Percentiles rank a stretch among this genome's conserved stretches.
Evolutionary conservation across 148 eudicot species (phyloP).

Genomic region (Cornus kousa): DNA sequence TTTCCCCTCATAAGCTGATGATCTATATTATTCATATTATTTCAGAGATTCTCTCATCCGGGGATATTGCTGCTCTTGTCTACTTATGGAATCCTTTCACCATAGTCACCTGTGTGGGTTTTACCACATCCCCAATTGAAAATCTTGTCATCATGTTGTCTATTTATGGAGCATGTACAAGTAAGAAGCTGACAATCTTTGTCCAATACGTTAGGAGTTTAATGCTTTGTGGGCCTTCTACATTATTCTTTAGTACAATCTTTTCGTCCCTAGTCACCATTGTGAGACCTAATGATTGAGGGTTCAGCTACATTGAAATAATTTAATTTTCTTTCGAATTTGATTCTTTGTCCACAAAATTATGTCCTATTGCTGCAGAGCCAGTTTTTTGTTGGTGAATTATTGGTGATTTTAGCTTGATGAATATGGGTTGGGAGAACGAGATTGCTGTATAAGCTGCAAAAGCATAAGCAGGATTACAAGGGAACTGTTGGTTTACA

Average conservation of each 20-base stretch:
- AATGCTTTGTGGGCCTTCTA: not conserved
- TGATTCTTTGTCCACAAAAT: not conserved
- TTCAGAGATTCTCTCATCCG: conserved; percentile 61
- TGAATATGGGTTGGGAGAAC: not conserved
- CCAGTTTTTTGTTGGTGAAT: not conserved
- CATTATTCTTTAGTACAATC: not conserved
- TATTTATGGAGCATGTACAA: conserved; percentile 80
- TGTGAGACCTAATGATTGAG: not conserved
- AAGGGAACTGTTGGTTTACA: not conserved
- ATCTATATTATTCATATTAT: conserved; percentile 8
- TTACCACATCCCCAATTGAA: conserved; percentile 79
- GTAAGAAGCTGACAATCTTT: conserved; percentile 47
- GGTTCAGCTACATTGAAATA: not conserved
- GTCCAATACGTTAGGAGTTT: not conserved
- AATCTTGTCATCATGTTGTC: conserved; percentile 70
- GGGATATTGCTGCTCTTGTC: conserved; percentile 87
- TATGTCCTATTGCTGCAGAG: not conserved
- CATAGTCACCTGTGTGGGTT: conserved; percentile 77
- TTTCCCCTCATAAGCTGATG: conserved; percentile 22
- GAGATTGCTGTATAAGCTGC: not conserved
- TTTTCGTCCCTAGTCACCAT: not conserved
- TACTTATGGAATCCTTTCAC: conserved; percentile 97
- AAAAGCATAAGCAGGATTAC: conserved; percentile 3
- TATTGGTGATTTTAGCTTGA: not conserved
- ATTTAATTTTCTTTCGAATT: not conserved